Percentiles rank a stretch among this genome's conserved stretches.
These are phyloP conservation scores for Hymenoscyphus fraxineus DNA, from an alignment of 2,329 filamentous ascomycete species.

Conservation along the genomic window DNA sequence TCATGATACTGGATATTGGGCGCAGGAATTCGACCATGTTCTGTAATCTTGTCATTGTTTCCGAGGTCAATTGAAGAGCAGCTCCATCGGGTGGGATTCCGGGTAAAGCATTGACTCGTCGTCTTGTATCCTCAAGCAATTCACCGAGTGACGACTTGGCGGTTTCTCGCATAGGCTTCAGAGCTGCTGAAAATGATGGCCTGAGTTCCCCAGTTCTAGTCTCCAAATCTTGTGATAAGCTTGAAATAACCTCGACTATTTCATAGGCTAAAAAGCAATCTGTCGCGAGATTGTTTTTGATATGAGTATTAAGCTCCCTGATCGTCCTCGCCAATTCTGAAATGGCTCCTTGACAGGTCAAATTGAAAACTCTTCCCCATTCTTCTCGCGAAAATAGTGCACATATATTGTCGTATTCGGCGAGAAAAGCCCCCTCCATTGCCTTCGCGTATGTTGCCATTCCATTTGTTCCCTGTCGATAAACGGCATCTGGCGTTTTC, in stretches of 20 bases:
- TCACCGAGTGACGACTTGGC: constrained; percentile 82
- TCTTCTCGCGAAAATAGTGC: constrained; percentile 82
- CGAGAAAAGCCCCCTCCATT: constrained; percentile 79
- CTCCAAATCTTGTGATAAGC: constrained; percentile 75
- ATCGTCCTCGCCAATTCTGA: constrained; percentile 81
- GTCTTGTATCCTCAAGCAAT: constrained; percentile 77
- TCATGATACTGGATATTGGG: constrained; percentile 84
- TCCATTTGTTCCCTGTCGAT: constrained; percentile 83
- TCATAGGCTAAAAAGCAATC: constrained; percentile 96
- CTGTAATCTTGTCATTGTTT: constrained; percentile 82
- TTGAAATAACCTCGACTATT: constrained; percentile 84
- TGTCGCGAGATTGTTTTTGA: constrained; percentile 78
- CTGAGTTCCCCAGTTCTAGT: constrained; percentile 83
- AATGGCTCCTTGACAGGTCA: constrained; percentile 74
- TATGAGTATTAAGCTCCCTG: constrained; percentile 83
- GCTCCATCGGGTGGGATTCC: constrained; percentile 74
- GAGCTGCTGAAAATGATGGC: constrained; percentile 72
- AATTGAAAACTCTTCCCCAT: constrained; percentile 74
- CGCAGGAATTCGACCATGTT: constrained; percentile 82
- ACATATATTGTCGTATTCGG: constrained; percentile 89
- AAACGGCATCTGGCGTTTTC: constrained; percentile 74
- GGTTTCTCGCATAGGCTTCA: constrained; percentile 88
- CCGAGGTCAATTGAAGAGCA: constrained; percentile 70
- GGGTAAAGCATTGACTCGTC: constrained; percentile 61
- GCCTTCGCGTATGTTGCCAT: constrained; percentile 85